A percentile compares a stretch with the other conserved stretches of the same genome.
phyloP scores from a whole-genome alignment of 1,139 yeast genomes.

The Pneumocystis murina region DNA sequence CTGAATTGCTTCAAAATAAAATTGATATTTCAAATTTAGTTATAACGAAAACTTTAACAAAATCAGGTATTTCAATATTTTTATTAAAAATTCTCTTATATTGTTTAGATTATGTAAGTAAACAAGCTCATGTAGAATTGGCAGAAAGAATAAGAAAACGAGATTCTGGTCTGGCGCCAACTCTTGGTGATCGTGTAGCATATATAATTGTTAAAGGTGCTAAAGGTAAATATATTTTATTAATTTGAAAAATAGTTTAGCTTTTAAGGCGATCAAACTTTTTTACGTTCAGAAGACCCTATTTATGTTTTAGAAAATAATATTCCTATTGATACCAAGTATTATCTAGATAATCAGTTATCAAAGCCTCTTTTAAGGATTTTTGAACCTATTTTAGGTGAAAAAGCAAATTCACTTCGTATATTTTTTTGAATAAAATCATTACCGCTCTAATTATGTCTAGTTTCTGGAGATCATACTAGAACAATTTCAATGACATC shows the following conservation, averaged over 20 bases:
- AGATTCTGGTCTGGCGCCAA: constrained; percentile 95
- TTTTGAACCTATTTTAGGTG: constrained; percentile 90
- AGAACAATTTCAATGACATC: constrained; percentile 58
- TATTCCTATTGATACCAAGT: constrained; percentile 85
- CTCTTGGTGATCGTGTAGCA: constrained; percentile 95
- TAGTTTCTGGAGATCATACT: constrained; percentile 56
- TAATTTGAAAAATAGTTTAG: not conserved
- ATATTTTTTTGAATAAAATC: constrained; percentile 23
- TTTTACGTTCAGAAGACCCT: constrained; percentile 95
- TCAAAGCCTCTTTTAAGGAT: constrained; percentile 87
- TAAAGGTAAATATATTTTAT: constrained; percentile 24
- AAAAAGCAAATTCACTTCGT: constrained; percentile 58
- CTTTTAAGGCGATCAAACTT: constrained; percentile 50
- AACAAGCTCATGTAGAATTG: constrained; percentile 91
- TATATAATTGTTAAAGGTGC: constrained; percentile 81
- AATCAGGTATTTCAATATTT: constrained; percentile 27
- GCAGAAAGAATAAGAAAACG: constrained; percentile 94
- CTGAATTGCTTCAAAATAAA: constrained; percentile 77
- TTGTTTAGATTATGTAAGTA: constrained; percentile 62
- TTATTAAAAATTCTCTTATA: not conserved
- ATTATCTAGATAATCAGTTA: constrained; percentile 83
- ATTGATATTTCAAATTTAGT: constrained; percentile 88
- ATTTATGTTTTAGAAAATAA: constrained; percentile 81
- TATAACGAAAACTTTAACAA: constrained; percentile 80
- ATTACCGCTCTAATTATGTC: not conserved